Conservation (phyloP, 2,329 filamentous ascomycete species). For the Ceratocystiopsis sp. region DNA sequence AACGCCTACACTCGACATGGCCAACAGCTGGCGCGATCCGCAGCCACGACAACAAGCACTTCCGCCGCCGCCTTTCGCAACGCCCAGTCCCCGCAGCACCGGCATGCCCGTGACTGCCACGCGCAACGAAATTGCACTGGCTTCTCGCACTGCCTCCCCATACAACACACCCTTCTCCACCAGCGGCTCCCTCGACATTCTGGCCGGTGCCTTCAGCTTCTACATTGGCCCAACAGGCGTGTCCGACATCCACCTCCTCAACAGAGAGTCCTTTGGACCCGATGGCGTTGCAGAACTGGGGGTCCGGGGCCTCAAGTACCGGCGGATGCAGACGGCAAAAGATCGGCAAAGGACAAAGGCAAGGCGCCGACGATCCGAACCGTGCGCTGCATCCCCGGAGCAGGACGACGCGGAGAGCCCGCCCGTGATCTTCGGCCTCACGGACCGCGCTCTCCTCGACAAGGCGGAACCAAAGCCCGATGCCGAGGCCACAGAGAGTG, state of each 20-base stretch:
- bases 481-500: slow-evolving; percentile 11
- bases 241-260: slow-evolving; percentile 5
- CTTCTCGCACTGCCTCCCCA: neutral
- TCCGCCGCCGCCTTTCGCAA: neutral
- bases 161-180: neutral
- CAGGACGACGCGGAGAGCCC: no score
- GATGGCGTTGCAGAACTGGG: neutral
- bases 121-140: no score
- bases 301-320: slow-evolving; percentile 6
- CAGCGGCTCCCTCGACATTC: slow-evolving; percentile 5
- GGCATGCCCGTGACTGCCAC: neutral
- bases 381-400: no score
- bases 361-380: neutral
- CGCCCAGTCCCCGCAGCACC: neutral
- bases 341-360: slow-evolving; percentile 9
- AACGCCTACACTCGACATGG: neutral
- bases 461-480: slow-evolving; percentile 18
- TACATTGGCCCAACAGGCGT: slow-evolving; percentile 8
- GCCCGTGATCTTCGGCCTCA: slow-evolving; percentile 17
- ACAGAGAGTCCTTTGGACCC: neutral
- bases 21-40: neutral
- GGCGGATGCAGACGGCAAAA: slow-evolving; percentile 14
- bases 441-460: slow-evolving; percentile 16
- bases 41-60: neutral
- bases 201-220: slow-evolving; percentile 8